Evolutionary conservation across 2,329 filamentous ascomycete species (phyloP).

Genomic region (Ambrosiella beaveri): DNA sequence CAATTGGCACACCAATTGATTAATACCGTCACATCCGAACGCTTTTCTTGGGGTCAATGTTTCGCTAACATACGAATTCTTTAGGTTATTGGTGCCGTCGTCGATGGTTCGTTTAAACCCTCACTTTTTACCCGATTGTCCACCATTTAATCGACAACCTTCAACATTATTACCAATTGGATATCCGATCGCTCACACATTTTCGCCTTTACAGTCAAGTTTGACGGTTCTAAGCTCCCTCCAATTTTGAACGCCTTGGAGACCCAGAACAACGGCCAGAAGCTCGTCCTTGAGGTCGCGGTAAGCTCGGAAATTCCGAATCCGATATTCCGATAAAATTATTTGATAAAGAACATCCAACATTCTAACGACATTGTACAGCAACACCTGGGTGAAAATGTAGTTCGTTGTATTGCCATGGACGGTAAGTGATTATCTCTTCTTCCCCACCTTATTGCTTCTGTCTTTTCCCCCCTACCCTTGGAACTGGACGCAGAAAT

Average conservation of each 20-base stretch:
- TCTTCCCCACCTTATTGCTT: neutral
- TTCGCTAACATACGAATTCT: constrained; percentile 19
- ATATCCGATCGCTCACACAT: constrained; percentile 12
- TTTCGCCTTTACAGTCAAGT: constrained; percentile 56
- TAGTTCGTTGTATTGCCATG: constrained; percentile 99
- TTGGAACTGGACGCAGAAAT: neutral
- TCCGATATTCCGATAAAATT: constrained; percentile 14
- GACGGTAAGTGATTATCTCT: constrained; percentile 52
- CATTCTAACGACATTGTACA: constrained; percentile 25
- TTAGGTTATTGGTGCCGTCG: constrained; percentile 94
- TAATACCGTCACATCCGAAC: neutral
- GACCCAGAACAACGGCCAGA: constrained; percentile 80
- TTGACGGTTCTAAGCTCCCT: constrained; percentile 83
- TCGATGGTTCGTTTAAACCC: constrained; percentile 59
- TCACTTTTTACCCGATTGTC: constrained; percentile 11
- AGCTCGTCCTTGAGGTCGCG: constrained; percentile 89
- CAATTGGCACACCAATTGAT: neutral
- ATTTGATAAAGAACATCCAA: neutral
- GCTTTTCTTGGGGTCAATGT: neutral
- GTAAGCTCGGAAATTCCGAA: constrained; percentile 35
- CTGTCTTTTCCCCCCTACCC: neutral
- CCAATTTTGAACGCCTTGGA: constrained; percentile 93
- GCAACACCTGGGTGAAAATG: constrained; percentile 99
- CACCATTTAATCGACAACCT: constrained; percentile 12
- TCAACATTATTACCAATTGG: constrained; percentile 1